Evolutionary conservation across 2,329 filamentous ascomycete genomes (phyloP), one percentile per base, ranked within the genome.

Genomic region (Sporothrix inflata): DNA sequence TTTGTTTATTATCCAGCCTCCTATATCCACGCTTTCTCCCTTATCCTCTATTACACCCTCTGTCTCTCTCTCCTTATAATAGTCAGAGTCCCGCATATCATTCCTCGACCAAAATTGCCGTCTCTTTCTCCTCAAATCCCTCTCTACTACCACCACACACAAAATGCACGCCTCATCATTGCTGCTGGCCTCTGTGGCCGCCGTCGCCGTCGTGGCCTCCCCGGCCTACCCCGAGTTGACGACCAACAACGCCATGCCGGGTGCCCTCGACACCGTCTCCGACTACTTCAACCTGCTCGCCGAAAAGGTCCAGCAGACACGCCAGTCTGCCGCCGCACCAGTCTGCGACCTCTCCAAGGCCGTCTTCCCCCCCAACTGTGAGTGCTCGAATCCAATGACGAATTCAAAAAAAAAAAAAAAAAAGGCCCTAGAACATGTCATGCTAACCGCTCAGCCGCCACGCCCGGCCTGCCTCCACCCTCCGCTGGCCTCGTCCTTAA

Each of bases 221-320:
- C 84, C 83, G 9, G 80, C 83, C 65, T 85, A 84, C 75, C 87
- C 86, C 11, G 77, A 81, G 12, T 77, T 85, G 74, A 83, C 83
- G 75, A 74, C 81, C 75, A 78, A 81, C 71, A 78, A 83, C 42
- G 78, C 79, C 71, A 78, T 81, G 61, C 80, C 84, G 27, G 81
- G 80, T 57, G 81, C 81, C 24, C 76, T 86, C 72, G 80, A 84
- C 16, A 80, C 84, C n/a, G 78, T 90, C 69, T 86, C 88, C 38
- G 83, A 84, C 53, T 91, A 90, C 81, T 91, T 91, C 82, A 87
- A 87, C 78, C 79, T 87, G 76, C 79, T 91, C 73, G 88, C 87
- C 38, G 74, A 80, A 71, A 90, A 89, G 79, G 83, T 88, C 60
- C 83, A 87, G 76, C 79, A 82, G 38, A 83, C 83, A 70, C 85